Percentiles rank a stretch among this genome's conserved stretches.
Conservation (phyloP, 805 yeast species). For the Schwanniomyces pseudopolymorphus region DNA sequence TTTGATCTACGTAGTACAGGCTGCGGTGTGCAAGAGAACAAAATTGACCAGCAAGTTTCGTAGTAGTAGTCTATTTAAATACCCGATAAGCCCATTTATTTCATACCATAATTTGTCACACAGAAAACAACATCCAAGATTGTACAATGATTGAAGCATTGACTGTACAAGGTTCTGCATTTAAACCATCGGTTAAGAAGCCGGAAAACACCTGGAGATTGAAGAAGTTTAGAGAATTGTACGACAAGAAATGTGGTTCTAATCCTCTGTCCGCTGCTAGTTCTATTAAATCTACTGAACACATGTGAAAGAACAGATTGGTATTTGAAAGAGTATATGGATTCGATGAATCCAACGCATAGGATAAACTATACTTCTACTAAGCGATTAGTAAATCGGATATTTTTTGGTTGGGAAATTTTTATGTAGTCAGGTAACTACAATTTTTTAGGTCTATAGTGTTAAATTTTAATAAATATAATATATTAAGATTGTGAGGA, state of each 20-base stretch:
- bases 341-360: background rate
- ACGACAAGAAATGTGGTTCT: constrained; percentile 21
- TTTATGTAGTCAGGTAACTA: no score
- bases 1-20: no score
- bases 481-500: no score
- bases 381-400: background rate
- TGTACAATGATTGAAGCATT: constrained; percentile 8
- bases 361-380: background rate
- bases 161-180: constrained; percentile 38
- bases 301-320: background rate
- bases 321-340: background rate
- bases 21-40: no score
- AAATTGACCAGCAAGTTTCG: no score
- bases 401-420: background rate
- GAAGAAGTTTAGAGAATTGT: constrained; percentile 32
- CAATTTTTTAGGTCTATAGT: no score
- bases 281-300: background rate
- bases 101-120: background rate
- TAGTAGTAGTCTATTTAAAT: background rate
- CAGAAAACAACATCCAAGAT: background rate
- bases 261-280: constrained; percentile 8
- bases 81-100: background rate
- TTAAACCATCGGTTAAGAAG: constrained; percentile 34
- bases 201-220: constrained; percentile 37
- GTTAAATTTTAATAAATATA: no score